Evolutionary conservation across 441 rosid species (phyloP).

Genomic region (Brassica balearica): DNA sequence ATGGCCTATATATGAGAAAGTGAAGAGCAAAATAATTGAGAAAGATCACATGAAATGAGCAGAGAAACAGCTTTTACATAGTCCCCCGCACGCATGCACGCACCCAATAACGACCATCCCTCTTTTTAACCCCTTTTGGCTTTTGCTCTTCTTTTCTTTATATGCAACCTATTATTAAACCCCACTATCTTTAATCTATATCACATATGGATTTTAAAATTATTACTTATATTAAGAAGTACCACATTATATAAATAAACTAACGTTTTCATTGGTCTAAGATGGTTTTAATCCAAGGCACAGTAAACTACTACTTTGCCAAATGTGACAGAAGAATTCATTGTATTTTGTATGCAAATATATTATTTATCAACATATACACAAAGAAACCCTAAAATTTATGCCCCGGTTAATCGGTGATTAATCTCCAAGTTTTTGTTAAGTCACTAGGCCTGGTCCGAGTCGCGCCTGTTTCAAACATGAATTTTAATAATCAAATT

Average conservation of each 20-base stretch:
- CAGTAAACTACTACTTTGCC: no score
- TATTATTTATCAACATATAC: no score
- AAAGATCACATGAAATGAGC: constrained; percentile 37
- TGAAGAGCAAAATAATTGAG: constrained; percentile 30
- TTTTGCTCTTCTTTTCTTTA: not conserved
- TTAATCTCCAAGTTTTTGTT: no score
- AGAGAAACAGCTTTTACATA: constrained; percentile 37
- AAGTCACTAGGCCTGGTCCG: no score
- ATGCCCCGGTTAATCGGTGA: no score
- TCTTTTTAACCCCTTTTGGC: constrained; percentile 10
- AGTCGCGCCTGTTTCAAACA: no score
- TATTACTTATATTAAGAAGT: not conserved
- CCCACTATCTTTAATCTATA: not conserved
- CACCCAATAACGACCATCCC: constrained; percentile 37
- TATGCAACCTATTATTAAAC: not conserved
- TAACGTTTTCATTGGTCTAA: not conserved
- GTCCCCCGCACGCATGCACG: constrained; percentile 45
- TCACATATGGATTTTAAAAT: not conserved
- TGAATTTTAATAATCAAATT: no score
- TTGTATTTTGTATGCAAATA: no score
- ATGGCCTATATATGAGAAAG: not conserved
- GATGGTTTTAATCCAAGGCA: not conserved
- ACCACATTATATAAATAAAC: not conserved
- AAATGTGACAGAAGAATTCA: no score
- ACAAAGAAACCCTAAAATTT: no score